These are phyloP conservation scores for Fistulina hepatica DNA, from an alignment of 1,284 basidiomycete genomes.

Conservation along the genomic window DNA sequence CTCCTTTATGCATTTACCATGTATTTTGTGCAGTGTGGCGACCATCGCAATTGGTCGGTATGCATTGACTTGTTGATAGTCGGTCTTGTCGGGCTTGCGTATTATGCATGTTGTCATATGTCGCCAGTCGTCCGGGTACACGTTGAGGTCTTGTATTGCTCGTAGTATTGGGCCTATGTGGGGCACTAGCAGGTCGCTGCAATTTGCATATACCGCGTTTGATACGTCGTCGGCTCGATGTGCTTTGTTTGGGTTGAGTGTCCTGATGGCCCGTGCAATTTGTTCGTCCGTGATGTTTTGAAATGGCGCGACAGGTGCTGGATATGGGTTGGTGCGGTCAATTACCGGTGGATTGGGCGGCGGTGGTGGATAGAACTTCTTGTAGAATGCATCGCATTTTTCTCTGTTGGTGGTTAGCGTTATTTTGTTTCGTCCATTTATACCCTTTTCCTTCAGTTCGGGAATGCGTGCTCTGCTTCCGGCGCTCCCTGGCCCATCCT, in stretches of 20 bases:
- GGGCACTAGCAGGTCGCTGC: constrained; percentile 1
- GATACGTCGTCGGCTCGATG: not conserved
- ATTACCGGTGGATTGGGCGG: not conserved
- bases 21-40: constrained; percentile 1
- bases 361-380: constrained; percentile 5
- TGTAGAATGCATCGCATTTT: constrained; percentile 5
- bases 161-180: constrained; percentile 1
- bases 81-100: constrained; percentile 4
- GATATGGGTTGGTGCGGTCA: constrained; percentile 9
- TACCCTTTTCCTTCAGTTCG: not conserved
- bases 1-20: not conserved
- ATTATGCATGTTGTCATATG: not conserved
- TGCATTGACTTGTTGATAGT: constrained; percentile 1
- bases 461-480: constrained; percentile 5
- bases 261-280: constrained; percentile 15
- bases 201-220: constrained; percentile 3
- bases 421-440: not conserved
- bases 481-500: constrained; percentile 1
- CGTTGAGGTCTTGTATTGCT: not conserved
- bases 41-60: constrained; percentile 1
- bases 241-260: constrained; percentile 5
- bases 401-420: constrained; percentile 13
- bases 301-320: constrained; percentile 12
- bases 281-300: constrained; percentile 14
- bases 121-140: constrained; percentile 6